Percentiles rank a stretch among this genome's conserved stretches.
Conservation (phyloP, 2,329 filamentous ascomycete species). For the Fusarium illudens region DNA sequence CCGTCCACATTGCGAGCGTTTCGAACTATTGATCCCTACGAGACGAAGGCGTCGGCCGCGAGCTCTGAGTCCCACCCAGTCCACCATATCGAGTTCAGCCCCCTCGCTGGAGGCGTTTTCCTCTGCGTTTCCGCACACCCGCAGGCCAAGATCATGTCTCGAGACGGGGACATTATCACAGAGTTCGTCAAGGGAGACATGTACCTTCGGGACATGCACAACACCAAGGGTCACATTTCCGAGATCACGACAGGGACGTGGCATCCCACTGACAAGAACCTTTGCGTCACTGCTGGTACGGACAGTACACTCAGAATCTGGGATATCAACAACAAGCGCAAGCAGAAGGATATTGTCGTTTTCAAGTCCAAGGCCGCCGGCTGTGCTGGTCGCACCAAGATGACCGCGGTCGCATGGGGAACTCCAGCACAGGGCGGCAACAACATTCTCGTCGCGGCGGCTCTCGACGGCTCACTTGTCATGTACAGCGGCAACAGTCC, state of each 20-base stretch:
- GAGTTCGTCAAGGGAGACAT: conserved; percentile 98
- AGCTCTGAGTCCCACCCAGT: conserved; percentile 86
- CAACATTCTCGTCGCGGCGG: conserved; percentile 81
- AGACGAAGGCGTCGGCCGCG: conserved; percentile 72
- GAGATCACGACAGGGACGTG: conserved; percentile 90
- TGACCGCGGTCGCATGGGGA: conserved; percentile 93
- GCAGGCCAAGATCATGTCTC: conserved; percentile 87
- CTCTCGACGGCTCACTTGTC: conserved; percentile 86
- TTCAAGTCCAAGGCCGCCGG: conserved; percentile 94
- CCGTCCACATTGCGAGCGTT: conserved; percentile 94
- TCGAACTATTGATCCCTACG: conserved; percentile 87
- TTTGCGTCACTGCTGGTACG: conserved; percentile 90
- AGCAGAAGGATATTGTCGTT: conserved; percentile 92
- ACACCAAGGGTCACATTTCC: conserved; percentile 95
- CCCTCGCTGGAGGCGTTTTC: conserved; percentile 79
- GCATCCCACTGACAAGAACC: conserved; percentile 85
- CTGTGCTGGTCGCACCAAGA: conserved; percentile 87
- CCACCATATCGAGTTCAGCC: conserved; percentile 87
- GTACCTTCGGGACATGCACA: conserved; percentile 96
- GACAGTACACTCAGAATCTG: conserved; percentile 97
- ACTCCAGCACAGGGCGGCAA: conserved; percentile 77
- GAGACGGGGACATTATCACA: conserved; percentile 85
- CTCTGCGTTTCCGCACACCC: conserved; percentile 89
- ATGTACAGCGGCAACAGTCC: conserved; percentile 94
- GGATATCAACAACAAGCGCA: conserved; percentile 91